Conservation (phyloP, 805 yeast genomes). For the Metschnikowia cubensis region DNA sequence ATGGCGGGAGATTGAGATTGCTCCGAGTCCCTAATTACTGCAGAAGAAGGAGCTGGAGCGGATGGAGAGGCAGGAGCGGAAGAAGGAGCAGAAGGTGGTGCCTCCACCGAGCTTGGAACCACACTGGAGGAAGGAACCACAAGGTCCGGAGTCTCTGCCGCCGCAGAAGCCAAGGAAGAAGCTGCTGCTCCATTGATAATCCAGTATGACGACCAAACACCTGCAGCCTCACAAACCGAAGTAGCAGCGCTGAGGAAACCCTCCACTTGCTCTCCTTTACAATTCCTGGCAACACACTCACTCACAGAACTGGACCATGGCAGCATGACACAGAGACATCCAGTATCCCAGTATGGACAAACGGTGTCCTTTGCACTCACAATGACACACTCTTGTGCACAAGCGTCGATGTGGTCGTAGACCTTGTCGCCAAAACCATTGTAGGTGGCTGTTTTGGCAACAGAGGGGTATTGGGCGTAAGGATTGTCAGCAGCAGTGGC, state of each 20-base stretch:
- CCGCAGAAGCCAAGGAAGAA: slow-evolving; percentile 23
- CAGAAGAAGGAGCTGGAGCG: slow-evolving; percentile 3
- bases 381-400: slow-evolving; percentile 32
- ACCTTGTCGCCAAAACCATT: slow-evolving; percentile 39
- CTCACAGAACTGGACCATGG: slow-evolving; percentile 29
- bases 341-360: slow-evolving; percentile 44
- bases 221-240: slow-evolving; percentile 30
- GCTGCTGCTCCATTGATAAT: slow-evolving; percentile 21
- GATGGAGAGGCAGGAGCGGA: slow-evolving; percentile 1
- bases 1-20: slow-evolving; percentile 7
- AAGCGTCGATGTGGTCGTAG: slow-evolving; percentile 26
- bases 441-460: slow-evolving; percentile 36
- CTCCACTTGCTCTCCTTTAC: slow-evolving; percentile 27
- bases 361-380: slow-evolving; percentile 31
- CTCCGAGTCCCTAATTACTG: neutral
- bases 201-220: slow-evolving; percentile 33
- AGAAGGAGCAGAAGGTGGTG: neutral
- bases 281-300: slow-evolving; percentile 24
- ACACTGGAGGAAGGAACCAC: slow-evolving; percentile 2
- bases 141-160: slow-evolving; percentile 7
- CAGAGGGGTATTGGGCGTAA: slow-evolving; percentile 30
- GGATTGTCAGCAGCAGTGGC: slow-evolving; percentile 7
- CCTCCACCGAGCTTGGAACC: neutral
- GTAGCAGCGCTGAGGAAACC: slow-evolving; percentile 26
- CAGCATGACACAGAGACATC: slow-evolving; percentile 41